phyloP scores from a whole-genome alignment of 202 grass and related monocot genomes.

The Saccharum hybrid region DNA sequence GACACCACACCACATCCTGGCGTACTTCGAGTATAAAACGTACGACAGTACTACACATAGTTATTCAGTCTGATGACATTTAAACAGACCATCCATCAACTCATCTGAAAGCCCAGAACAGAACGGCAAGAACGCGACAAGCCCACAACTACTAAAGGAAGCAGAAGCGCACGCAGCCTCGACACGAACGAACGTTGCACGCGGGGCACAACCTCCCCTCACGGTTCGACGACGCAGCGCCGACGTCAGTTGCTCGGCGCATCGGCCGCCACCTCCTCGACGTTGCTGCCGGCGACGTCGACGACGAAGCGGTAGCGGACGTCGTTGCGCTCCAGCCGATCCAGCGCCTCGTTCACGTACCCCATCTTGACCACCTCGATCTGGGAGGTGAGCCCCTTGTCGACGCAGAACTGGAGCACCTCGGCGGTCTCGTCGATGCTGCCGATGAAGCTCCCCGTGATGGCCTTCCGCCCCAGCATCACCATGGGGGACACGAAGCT shows the following conservation, averaged over 20 bases:
- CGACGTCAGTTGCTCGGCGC: not conserved
- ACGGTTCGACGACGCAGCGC: not conserved
- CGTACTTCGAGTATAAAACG: not conserved
- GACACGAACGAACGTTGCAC: not conserved
- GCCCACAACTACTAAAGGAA: not conserved
- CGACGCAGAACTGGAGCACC: conserved; percentile 76
- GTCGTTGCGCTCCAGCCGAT: conserved; percentile 85
- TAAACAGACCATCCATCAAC: not conserved
- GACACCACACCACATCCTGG: not conserved
- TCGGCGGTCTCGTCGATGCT: conserved; percentile 82
- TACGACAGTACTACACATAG: not conserved
- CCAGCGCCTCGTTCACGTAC: conserved; percentile 77
- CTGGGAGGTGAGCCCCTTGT: conserved; percentile 77
- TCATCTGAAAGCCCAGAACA: not conserved
- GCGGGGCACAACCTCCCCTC: not conserved
- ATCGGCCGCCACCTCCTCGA: conserved; percentile 40
- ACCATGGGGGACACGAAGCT: conserved; percentile 83
- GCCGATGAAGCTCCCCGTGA: conserved; percentile 90
- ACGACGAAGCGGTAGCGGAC: conserved; percentile 97
- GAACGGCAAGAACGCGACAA: not conserved
- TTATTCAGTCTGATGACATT: not conserved
- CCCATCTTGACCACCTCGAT: conserved; percentile 99
- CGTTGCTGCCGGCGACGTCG: conserved; percentile 84
- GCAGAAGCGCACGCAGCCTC: not conserved
- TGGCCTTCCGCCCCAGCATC: conserved; percentile 85